Conservation (phyloP, 495 filamentous ascomycete genomes). For the Lasiosphaeriaceae sp. region DNA sequence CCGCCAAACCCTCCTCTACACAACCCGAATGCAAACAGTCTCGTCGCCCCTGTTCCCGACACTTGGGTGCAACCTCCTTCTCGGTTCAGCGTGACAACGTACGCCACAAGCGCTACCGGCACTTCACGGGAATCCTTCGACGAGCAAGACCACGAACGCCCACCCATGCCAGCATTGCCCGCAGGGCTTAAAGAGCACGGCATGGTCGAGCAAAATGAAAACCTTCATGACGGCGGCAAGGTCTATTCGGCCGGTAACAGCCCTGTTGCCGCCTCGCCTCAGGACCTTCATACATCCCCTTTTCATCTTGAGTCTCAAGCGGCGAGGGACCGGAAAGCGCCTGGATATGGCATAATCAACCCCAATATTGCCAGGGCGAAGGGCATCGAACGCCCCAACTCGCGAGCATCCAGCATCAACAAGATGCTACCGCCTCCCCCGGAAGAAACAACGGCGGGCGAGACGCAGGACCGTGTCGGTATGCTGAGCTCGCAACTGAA, state of each 20-base stretch:
- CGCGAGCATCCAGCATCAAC: slow-evolving; percentile 32
- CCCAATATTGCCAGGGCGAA: slow-evolving; percentile 14
- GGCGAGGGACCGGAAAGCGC: slow-evolving; percentile 11
- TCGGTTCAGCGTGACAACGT: slow-evolving; percentile 72
- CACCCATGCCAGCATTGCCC: slow-evolving; percentile 31
- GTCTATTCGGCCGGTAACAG: slow-evolving; percentile 7
- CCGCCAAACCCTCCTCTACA: slow-evolving; percentile 17
- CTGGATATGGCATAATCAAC: not conserved
- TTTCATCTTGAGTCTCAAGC: slow-evolving; percentile 11
- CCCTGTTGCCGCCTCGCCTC: slow-evolving; percentile 25
- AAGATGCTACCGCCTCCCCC: slow-evolving; percentile 59
- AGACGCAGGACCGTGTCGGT: slow-evolving; percentile 57
- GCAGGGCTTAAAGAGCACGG: slow-evolving; percentile 11
- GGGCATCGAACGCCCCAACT: slow-evolving; percentile 16
- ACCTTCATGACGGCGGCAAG: not conserved
- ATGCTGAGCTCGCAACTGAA: slow-evolving; percentile 64
- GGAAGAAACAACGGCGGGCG: slow-evolving; percentile 46
- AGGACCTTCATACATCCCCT: slow-evolving; percentile 25
- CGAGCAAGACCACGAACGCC: slow-evolving; percentile 21
- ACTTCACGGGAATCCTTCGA: slow-evolving; percentile 55
- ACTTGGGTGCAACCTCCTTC: slow-evolving; percentile 53
- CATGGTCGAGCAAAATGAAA: not conserved
- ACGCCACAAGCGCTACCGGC: slow-evolving; percentile 53
- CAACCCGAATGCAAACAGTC: slow-evolving; percentile 20
- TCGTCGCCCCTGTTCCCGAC: slow-evolving; percentile 17